Conservation (phyloP, 2,329 filamentous ascomycete species). For the Ceratocystis cacaofunesta region DNA sequence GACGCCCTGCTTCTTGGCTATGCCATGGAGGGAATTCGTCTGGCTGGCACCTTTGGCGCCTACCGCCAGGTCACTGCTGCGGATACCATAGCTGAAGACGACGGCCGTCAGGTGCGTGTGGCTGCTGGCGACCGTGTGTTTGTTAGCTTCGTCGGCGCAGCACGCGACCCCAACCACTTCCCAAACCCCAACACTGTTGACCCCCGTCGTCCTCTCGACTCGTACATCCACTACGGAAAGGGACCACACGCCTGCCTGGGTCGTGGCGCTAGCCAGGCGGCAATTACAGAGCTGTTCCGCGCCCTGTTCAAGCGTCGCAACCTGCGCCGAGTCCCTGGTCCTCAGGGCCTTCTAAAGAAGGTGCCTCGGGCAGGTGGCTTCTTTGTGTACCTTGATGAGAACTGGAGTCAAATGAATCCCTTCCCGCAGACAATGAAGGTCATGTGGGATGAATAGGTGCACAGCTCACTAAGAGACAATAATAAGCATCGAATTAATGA, state of each 20-base stretch:
- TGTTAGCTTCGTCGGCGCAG: conserved; percentile 45
- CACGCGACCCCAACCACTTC: conserved; percentile 43
- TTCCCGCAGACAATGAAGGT: conserved; percentile 41
- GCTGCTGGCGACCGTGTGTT: conserved; percentile 45
- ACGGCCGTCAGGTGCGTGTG: conserved; percentile 36
- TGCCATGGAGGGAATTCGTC: conserved; percentile 54
- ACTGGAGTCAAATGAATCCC: conserved; percentile 38
- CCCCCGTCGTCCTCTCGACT: conserved; percentile 46
- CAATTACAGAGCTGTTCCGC: conserved; percentile 53
- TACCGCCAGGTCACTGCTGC: conserved; percentile 39
- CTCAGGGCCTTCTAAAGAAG: conserved; percentile 54
- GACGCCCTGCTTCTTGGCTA: conserved; percentile 54
- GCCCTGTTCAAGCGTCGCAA: conserved; percentile 46
- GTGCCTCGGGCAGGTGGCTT: conserved; percentile 39
- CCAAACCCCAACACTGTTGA: conserved; percentile 45
- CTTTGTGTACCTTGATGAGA: conserved; percentile 49
- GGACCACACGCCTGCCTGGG: conserved; percentile 51
- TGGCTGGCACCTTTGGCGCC: conserved; percentile 47
- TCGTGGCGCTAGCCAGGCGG: conserved; percentile 42
- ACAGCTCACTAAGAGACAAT: not conserved
- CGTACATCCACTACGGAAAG: conserved; percentile 49
- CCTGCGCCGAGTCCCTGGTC: conserved; percentile 44
- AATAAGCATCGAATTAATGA: not conserved
- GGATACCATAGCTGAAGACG: conserved; percentile 31
- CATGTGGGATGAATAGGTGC: conserved; percentile 30